Evolutionary conservation across 1,284 basidiomycete species (phyloP).

Genomic region (Pseudozyma pruni): DNA sequence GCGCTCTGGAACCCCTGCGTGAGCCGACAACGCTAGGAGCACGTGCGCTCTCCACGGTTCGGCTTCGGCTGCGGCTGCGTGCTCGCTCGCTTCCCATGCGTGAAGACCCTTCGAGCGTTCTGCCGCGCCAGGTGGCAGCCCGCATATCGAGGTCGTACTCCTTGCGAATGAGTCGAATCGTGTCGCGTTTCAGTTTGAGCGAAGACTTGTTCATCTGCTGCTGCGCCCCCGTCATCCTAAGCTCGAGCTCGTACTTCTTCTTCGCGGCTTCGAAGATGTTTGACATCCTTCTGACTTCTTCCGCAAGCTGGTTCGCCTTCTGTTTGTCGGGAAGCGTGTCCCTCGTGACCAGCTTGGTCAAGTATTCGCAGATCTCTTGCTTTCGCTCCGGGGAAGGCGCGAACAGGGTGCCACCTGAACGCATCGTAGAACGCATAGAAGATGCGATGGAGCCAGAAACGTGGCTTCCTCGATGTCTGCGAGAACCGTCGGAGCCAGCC

Average conservation of each 20-base stretch:
- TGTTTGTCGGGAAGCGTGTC: slow-evolving; percentile 11
- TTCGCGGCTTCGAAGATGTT: neutral
- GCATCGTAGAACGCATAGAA: neutral
- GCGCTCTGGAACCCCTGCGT: neutral
- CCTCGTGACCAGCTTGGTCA: neutral
- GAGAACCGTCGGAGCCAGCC: neutral
- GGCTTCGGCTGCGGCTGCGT: slow-evolving; percentile 11
- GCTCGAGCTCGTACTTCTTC: neutral
- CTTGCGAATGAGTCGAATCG: slow-evolving; percentile 7
- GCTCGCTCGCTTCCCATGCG: slow-evolving; percentile 6
- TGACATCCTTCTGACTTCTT: neutral
- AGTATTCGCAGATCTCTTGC: too few species aligned
- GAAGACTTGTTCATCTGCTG: neutral
- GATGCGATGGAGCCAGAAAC: neutral
- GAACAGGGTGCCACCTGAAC: too few species aligned
- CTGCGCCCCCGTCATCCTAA: neutral
- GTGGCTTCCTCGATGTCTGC: neutral
- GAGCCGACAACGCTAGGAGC: too few species aligned
- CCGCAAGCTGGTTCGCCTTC: neutral
- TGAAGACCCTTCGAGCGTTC: neutral
- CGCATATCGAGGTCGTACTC: neutral
- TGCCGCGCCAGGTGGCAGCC: neutral
- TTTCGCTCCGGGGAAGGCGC: too few species aligned
- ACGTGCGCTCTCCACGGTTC: neutral
- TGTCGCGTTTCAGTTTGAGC: slow-evolving; percentile 9